These are phyloP conservation scores for Yamadazyma pseudoaaseri DNA, from an alignment of 1,139 yeast genomes.

Conservation along the genomic window DNA sequence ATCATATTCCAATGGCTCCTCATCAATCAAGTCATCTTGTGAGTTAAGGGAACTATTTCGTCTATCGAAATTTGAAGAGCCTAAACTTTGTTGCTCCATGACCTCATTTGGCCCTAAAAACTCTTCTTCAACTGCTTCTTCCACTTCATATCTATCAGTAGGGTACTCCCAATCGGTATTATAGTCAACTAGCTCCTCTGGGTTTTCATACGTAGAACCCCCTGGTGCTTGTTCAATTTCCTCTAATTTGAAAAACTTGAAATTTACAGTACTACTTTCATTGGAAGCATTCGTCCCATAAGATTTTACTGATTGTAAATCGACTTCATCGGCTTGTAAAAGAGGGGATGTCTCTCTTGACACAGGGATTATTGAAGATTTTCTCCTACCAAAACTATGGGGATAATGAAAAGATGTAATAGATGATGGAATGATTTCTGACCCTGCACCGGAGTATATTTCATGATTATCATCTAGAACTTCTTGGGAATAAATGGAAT, in stretches of 20 bases:
- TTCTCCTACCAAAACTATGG: slow-evolving; percentile 44
- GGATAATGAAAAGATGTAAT: slow-evolving; percentile 84
- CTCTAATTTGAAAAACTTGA: slow-evolving; percentile 77
- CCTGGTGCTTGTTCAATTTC: slow-evolving; percentile 89
- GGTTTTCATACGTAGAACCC: slow-evolving; percentile 71
- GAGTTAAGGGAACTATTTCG: slow-evolving; percentile 30
- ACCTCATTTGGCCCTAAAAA: slow-evolving; percentile 9
- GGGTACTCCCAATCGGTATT: slow-evolving; percentile 70
- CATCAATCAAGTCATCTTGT: slow-evolving; percentile 18
- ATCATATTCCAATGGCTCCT: slow-evolving; percentile 36
- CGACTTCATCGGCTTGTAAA: slow-evolving; percentile 19
- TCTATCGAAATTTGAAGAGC: slow-evolving; percentile 35
- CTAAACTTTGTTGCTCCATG: slow-evolving; percentile 21
- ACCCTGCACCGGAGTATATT: slow-evolving; percentile 87
- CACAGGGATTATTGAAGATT: slow-evolving; percentile 18
- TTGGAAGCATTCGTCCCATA: slow-evolving; percentile 27
- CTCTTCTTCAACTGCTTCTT: slow-evolving; percentile 11
- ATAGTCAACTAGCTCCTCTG: slow-evolving; percentile 53
- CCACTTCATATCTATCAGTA: slow-evolving; percentile 47
- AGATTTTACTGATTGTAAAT: slow-evolving; percentile 28
- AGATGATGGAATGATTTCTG: slow-evolving; percentile 87
- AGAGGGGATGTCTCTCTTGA: slow-evolving; percentile 42
- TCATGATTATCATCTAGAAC: slow-evolving; percentile 57
- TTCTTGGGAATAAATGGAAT: slow-evolving; percentile 41
- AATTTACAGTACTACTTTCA: slow-evolving; percentile 43